Percentiles rank a stretch among this genome's conserved stretches.
Evolutionary conservation across 1,284 basidiomycete species (phyloP).

Genomic region (Phlebopus sp.): DNA sequence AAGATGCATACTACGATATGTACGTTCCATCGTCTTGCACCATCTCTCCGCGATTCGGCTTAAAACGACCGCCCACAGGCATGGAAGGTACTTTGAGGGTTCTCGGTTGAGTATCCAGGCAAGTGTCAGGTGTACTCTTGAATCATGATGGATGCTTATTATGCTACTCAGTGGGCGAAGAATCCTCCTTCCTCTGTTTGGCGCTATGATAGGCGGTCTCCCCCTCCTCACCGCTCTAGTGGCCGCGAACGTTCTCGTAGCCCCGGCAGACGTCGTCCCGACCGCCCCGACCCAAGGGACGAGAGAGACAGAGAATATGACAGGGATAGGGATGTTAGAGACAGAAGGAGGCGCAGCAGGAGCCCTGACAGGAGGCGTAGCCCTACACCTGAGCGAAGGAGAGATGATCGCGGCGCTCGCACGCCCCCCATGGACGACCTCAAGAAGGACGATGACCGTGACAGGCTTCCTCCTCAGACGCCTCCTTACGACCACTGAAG

Average conservation of each 20-base stretch:
- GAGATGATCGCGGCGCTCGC: constrained; percentile 43
- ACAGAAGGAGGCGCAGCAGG: constrained; percentile 46
- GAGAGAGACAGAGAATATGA: constrained; percentile 41
- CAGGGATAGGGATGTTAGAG: constrained; percentile 31
- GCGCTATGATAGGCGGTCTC: constrained; percentile 70
- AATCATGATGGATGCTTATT: constrained; percentile 3
- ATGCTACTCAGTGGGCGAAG: constrained; percentile 76
- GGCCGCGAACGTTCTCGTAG: constrained; percentile 45
- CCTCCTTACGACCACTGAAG: constrained; percentile 49
- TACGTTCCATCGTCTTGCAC: constrained; percentile 40
- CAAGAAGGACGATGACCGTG: constrained; percentile 51
- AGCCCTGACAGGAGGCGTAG: constrained; percentile 50
- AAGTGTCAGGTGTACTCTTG: constrained; percentile 17
- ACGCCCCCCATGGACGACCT: constrained; percentile 44
- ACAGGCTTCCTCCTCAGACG: constrained; percentile 36
- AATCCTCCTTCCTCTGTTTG: constrained; percentile 85
- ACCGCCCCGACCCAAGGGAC: constrained; percentile 29
- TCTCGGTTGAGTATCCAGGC: constrained; percentile 80
- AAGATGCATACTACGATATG: constrained; percentile 91
- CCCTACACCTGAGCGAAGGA: constrained; percentile 42
- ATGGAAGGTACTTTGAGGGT: constrained; percentile 81
- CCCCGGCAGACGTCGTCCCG: constrained; percentile 36
- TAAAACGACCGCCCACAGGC: constrained; percentile 49
- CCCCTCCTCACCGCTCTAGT: constrained; percentile 47
- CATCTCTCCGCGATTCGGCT: constrained; percentile 8